Evolutionary conservation across 1,284 basidiomycete genomes (phyloP).

Genomic region (Tausonia pullulans): DNA sequence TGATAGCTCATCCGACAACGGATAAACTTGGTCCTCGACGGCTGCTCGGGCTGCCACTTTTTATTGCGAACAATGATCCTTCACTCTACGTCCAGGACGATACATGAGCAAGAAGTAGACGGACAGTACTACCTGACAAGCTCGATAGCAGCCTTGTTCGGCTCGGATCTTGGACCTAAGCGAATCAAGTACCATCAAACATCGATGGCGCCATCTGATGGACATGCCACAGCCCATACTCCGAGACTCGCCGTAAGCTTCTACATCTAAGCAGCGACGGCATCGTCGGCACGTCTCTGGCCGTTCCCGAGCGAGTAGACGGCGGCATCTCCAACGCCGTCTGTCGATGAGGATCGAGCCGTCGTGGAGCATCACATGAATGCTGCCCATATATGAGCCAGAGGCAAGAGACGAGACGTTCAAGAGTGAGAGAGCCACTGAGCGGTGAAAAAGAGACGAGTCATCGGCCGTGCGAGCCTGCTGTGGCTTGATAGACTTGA

Average conservation of each 20-base stretch:
- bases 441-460: no score
- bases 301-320: conserved; percentile 65
- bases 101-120: conserved; percentile 28
- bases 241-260: conserved; percentile 41
- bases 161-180: conserved; percentile 55
- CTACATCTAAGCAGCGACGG: conserved; percentile 63
- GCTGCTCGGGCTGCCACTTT: conserved; percentile 51
- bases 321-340: conserved; percentile 61
- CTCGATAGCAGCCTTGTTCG: conserved; percentile 70
- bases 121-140: conserved; percentile 49
- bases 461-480: no score
- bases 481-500: no score
- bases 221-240: conserved; percentile 13
- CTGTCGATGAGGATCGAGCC: conserved; percentile 58
- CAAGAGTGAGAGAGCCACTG: no score
- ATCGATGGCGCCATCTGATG: conserved; percentile 17
- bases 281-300: conserved; percentile 47
- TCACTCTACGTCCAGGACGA: conserved; percentile 12
- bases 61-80: background rate
- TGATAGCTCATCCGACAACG: conserved; percentile 69
- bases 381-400: conserved; percentile 16
- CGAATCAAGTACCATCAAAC: conserved; percentile 17
- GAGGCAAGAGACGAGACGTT: no score
- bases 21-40: conserved; percentile 61
- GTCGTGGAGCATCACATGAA: conserved; percentile 54